Base-by-base conservation (phyloP, 2,329 filamentous ascomycete species). In the Colletotrichum aenigma region DNA sequence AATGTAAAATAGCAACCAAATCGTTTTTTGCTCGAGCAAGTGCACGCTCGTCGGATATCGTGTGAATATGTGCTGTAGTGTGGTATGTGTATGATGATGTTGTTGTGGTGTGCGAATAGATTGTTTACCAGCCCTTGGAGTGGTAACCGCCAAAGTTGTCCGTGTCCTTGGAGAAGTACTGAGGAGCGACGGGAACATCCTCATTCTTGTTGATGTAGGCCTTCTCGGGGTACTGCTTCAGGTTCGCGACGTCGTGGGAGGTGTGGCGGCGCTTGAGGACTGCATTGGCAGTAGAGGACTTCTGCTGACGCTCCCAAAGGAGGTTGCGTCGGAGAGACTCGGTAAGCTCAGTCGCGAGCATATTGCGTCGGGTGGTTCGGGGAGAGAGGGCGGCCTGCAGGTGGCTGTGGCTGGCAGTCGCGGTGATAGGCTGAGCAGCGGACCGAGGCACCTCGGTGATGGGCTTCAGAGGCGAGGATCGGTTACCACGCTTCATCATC, bases 291-390 rank as follows among this genome's bases (percentile, higher is more conserved):
- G 95, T 96, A 38, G 94, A 94, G 75, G 95, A 95, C 90, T 97
- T 98, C 82, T 98, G 96, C 82, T 98, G 95, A 68, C 97, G 94
- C 84, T 99, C 97, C 94, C 95, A 98, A 18, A 98, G 91, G 18
- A 99, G 92, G 80, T 98, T 95, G 79, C 96, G 94, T 26, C 97
- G 93, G 5, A 99, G 92, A 26, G 95, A 98, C 83, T 98, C 96
- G 4, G 96, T 98, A 70, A 99, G 88, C 86, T 99, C 97, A 1
- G 95, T 97, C 10, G 95, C 94, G 72, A 99, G 90, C 97, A 99
- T 99, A 85, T 98, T 97, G 76, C 96, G 92, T 67, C 97, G 92
- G 1, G 96, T 98, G 0, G 96, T 98, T 74, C 96, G 92, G 6
- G 97, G 97, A 7, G 97, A 98, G 78, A 98, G 90, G 3, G 95